phyloP scores from a whole-genome alignment of 2,329 filamentous ascomycete genomes.

The Arthrobotrys sphaeroides region DNA sequence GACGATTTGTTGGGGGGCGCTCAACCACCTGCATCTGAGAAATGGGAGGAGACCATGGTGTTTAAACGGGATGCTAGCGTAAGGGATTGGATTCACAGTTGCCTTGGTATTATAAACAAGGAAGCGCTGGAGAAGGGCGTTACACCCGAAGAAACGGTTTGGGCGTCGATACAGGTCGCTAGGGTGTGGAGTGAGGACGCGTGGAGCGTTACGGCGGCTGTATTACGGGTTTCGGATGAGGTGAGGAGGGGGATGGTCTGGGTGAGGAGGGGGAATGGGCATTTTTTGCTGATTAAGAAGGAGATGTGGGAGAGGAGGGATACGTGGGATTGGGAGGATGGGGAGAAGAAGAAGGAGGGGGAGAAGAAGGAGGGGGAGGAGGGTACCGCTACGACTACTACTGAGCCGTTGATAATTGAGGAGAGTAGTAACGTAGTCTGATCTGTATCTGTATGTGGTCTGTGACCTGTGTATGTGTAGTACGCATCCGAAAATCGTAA shows the following conservation, averaged over 20 bases:
- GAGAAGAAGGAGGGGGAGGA: background rate
- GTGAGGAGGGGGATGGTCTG: conserved; percentile 4
- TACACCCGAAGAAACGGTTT: background rate
- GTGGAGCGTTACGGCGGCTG: background rate
- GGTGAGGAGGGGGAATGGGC: background rate
- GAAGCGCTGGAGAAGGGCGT: background rate
- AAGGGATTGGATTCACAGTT: background rate
- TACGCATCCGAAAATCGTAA: too few relatives aligned
- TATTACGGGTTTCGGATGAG: conserved; percentile 5
- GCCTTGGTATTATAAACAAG: background rate
- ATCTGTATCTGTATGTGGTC: conserved; percentile 11
- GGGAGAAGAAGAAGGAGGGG: background rate
- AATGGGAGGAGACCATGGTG: background rate
- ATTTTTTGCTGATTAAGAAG: conserved; percentile 8
- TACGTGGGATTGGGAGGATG: background rate
- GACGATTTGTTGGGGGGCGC: background rate
- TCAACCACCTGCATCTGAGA: background rate
- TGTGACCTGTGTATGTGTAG: background rate
- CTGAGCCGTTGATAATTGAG: background rate
- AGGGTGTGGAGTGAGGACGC: background rate
- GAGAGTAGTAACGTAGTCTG: background rate
- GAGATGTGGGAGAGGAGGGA: background rate
- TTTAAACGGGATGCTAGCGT: background rate
- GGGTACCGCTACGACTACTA: background rate
- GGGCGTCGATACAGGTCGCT: background rate